Evolutionary conservation across 1,284 basidiomycete species (phyloP), one percentile per base, ranked within the genome.

Genomic region (Puccinia brachypodii): DNA sequence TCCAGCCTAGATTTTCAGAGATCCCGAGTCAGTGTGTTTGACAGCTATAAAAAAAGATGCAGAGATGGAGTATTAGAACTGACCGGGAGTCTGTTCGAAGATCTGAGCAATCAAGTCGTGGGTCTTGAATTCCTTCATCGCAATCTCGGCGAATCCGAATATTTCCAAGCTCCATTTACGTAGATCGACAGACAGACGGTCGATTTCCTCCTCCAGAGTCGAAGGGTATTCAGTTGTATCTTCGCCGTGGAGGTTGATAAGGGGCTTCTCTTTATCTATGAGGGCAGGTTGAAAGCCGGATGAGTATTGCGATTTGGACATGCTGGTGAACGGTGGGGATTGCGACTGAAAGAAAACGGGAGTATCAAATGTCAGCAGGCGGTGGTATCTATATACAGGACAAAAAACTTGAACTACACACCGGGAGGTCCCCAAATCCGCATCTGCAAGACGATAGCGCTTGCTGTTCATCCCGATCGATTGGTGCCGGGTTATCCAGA

Each of bases 31-130:
- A 77, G 75, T 40, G 13, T 38, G 36, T 1, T 31, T 40, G 28
- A 1, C 40, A n/a, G 47, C 36, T n/a, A 47, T 22, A 11, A 53
- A 25, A 7, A 31, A 28, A 44, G 75, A 40, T 71, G 19, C 8
- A 36, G 16, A 66, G 11, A 66, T 31, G 28, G 28, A 36, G 85
- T 28, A 84, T 84, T 4, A 84, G 25, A 14, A 60, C 47, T n/a
- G 13, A 71, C 75, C 75, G 14, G 42, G 84, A 44, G 85, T 78
- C 1, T 80, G 25, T 53, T 84, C 82, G 80, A 87, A 84, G 76
- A 83, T 86, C 0, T 76, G 68, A 2, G 84, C 83, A 38, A 87
- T 79, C 36, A 83, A 81, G n/a, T 83, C 82, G 72, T 84, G 83
- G 6, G 86, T 85, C 38, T 85, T 69, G 77, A 71, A 50, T 69